Conservation (phyloP, 1,284 basidiomycete species). For the Stereum hirsutum region DNA sequence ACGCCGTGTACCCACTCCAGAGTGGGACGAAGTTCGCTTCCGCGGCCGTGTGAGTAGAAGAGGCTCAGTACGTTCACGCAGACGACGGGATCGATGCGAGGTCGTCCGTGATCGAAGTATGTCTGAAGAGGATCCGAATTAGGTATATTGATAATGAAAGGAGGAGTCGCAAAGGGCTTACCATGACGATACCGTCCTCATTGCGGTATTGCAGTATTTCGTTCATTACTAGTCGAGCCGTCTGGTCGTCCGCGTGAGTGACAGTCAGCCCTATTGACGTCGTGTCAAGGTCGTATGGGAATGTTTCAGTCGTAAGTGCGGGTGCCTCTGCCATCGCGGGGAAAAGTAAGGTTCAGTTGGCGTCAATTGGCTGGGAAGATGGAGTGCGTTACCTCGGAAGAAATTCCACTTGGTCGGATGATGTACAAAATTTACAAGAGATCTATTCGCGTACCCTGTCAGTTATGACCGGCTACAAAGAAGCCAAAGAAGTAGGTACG, state of each 20-base stretch:
- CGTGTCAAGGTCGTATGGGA: slow-evolving; percentile 42
- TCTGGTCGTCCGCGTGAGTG: slow-evolving; percentile 22
- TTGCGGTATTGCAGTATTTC: slow-evolving; percentile 42
- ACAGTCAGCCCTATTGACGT: slow-evolving; percentile 40
- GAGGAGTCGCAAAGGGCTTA: slow-evolving; percentile 12
- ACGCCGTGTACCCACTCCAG: slow-evolving; percentile 41
- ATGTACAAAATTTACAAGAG: slow-evolving; percentile 31
- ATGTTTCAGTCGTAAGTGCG: slow-evolving; percentile 30
- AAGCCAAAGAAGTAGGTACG: slow-evolving; percentile 9
- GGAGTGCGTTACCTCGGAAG: slow-evolving; percentile 29
- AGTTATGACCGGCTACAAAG: neutral
- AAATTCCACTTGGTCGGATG: slow-evolving; percentile 44
- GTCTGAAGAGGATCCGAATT: slow-evolving; percentile 22
- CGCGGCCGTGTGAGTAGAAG: slow-evolving; percentile 41
- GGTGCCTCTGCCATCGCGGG: slow-evolving; percentile 23
- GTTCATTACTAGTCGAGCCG: slow-evolving; percentile 36
- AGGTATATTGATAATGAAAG: neutral
- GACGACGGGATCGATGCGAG: slow-evolving; percentile 44
- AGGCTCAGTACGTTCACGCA: slow-evolving; percentile 41
- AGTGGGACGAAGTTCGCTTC: slow-evolving; percentile 34
- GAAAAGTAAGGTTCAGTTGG: neutral
- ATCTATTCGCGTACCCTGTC: slow-evolving; percentile 14
- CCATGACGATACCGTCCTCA: slow-evolving; percentile 41
- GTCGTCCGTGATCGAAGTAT: slow-evolving; percentile 43
- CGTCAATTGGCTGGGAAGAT: neutral